A percentile compares a stretch with the other conserved stretches of the same genome.
These are phyloP conservation scores for Teratosphaeria epicoccoides DNA, from an alignment of 2,329 filamentous ascomycete genomes.

Conservation along the genomic window DNA sequence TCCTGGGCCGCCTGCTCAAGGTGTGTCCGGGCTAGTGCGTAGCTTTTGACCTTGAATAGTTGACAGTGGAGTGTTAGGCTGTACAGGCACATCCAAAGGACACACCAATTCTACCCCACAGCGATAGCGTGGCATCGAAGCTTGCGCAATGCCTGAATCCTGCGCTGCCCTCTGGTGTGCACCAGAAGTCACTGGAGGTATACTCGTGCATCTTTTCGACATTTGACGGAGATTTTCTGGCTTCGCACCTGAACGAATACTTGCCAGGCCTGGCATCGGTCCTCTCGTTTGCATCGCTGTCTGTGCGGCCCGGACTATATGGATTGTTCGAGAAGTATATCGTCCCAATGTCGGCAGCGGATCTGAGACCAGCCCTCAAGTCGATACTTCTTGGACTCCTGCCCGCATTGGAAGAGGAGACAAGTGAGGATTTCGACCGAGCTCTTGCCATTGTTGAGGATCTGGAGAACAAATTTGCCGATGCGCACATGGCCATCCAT, in stretches of 20 bases:
- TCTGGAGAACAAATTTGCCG: conserved; percentile 58
- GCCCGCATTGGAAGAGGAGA: conserved; percentile 89
- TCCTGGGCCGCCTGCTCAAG: conserved; percentile 82
- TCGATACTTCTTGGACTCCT: conserved; percentile 80
- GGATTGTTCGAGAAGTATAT: conserved; percentile 74
- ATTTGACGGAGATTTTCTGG: conserved; percentile 60
- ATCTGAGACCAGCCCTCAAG: conserved; percentile 79
- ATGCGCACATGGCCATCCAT: conserved; percentile 32
- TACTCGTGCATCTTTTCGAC: conserved; percentile 81
- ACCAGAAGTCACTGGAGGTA: conserved; percentile 93
- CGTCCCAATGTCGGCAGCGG: conserved; percentile 56
- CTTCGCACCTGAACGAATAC: conserved; percentile 74
- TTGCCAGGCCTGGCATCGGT: conserved; percentile 81
- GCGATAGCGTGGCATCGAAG: conserved; percentile 73
- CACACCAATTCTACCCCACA: conserved; percentile 66
- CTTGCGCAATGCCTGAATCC: conserved; percentile 93
- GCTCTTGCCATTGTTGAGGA: conserved; percentile 68
- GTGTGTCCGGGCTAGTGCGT: conserved; percentile 32
- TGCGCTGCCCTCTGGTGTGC: conserved; percentile 83
- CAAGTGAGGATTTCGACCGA: conserved; percentile 90
- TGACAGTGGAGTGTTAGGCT: conserved; percentile 44
- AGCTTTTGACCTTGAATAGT: not conserved
- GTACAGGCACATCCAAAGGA: conserved; percentile 74
- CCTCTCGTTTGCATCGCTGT: conserved; percentile 86
- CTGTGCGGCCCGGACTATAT: conserved; percentile 76